A percentile compares a stretch with the other conserved stretches of the same genome.
Evolutionary conservation across 2,329 filamentous ascomycete genomes (phyloP).

Genomic region (Microsporum canis): DNA sequence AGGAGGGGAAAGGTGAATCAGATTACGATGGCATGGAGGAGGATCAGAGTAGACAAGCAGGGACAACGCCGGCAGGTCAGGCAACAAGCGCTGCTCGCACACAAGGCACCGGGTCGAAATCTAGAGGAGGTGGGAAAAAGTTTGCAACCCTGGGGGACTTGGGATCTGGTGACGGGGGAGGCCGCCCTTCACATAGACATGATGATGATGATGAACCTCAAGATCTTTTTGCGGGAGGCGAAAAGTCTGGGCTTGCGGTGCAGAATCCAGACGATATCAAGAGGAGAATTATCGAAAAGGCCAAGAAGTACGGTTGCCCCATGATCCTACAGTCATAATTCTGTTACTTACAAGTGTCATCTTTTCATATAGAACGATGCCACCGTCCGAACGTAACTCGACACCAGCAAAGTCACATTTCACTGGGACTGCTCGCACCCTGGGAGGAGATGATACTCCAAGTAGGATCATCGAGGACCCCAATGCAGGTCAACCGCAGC

Average conservation of each 20-base stretch:
- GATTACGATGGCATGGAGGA: conserved; percentile 18
- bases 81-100: not conserved
- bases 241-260: conserved; percentile 57
- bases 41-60: conserved; percentile 12
- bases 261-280: conserved; percentile 50
- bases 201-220: conserved; percentile 37
- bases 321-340: not conserved
- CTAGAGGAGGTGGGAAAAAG: conserved; percentile 31
- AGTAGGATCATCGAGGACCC: conserved; percentile 47
- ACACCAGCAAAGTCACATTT: conserved; percentile 39
- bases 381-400: conserved; percentile 33
- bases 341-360: not conserved
- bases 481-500: conserved; percentile 27
- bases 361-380: conserved; percentile 7
- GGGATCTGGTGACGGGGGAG: conserved; percentile 19
- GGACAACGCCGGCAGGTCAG: not conserved
- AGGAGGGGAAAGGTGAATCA: conserved; percentile 32
- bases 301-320: conserved; percentile 24
- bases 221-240: conserved; percentile 54
- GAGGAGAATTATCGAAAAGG: conserved; percentile 41
- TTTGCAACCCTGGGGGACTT: conserved; percentile 40
- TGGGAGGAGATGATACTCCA: conserved; percentile 53
- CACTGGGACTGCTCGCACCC: conserved; percentile 50
- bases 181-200: conserved; percentile 26
- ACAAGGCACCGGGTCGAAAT: not conserved